Evolutionary conservation across 257 asterid species (phyloP).

Genomic region (Jacaranda copaia): DNA sequence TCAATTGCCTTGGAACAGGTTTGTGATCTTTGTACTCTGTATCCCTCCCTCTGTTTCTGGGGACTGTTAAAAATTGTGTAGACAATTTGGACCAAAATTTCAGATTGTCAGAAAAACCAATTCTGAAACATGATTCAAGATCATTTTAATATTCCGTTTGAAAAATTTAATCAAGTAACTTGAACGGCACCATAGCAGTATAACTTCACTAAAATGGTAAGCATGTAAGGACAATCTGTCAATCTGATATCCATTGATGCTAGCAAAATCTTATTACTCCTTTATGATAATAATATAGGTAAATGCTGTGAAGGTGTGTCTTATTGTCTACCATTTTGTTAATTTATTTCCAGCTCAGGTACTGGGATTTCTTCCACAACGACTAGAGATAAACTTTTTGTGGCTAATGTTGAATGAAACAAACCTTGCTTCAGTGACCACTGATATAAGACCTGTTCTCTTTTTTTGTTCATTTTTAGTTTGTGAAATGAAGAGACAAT

Average conservation of each 20-base stretch:
- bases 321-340: too few relatives aligned
- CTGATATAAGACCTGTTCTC: not conserved
- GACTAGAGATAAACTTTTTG: not conserved
- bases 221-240: not conserved
- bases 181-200: not conserved
- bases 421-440: not conserved
- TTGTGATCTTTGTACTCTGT: constrained; percentile 25
- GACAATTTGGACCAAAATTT: constrained; percentile 1
- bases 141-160: constrained; percentile 12
- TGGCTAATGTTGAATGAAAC: not conserved
- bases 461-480: not conserved
- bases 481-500: not conserved
- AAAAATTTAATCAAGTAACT: not conserved
- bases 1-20: constrained; percentile 99
- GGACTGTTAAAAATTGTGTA: not conserved
- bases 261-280: not conserved
- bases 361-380: too few relatives aligned
- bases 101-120: not conserved
- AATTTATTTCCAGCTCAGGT: too few relatives aligned
- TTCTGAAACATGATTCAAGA: constrained; percentile 9
- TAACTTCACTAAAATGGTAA: constrained; percentile 1
- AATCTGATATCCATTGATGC: not conserved
- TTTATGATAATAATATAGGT: too few relatives aligned
- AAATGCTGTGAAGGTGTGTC: too few relatives aligned
- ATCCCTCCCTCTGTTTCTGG: constrained; percentile 10